A percentile compares a stretch with the other conserved stretches of the same genome.
phyloP scores from a whole-genome alignment of 345 rosid genomes.

The Adansonia digitata region DNA sequence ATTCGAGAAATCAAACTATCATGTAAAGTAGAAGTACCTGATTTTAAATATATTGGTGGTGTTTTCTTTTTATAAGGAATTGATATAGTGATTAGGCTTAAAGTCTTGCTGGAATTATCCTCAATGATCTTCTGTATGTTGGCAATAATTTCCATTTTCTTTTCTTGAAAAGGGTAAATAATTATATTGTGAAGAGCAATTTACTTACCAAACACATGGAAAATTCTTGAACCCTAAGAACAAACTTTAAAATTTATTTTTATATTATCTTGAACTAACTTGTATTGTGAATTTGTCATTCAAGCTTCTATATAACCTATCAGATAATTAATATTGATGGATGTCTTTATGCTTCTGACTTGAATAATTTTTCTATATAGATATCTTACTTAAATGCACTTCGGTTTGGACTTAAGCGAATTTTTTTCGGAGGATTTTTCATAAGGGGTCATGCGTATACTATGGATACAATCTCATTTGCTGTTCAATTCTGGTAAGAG shows the following conservation, averaged over 20 bases:
- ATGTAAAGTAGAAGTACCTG: neutral
- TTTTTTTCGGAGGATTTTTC: constrained; percentile 96
- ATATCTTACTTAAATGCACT: constrained; percentile 90
- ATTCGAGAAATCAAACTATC: constrained; percentile 8
- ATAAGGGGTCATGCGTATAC: constrained; percentile 99
- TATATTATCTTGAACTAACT: neutral
- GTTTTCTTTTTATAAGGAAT: neutral
- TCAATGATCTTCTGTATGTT: neutral
- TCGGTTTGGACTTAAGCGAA: constrained; percentile 87
- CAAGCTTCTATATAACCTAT: neutral
- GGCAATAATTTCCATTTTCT: neutral
- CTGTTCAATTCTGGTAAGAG: constrained; percentile 88
- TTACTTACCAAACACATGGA: neutral
- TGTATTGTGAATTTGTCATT: neutral
- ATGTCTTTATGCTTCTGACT: constrained; percentile 16
- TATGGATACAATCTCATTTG: constrained; percentile 99
- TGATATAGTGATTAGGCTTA: neutral
- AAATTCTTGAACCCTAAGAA: neutral
- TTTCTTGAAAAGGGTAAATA: constrained; percentile 1
- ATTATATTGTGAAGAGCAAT: neutral
- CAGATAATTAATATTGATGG: neutral
- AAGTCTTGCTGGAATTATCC: neutral
- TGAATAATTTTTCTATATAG: constrained; percentile 36
- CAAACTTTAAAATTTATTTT: neutral
- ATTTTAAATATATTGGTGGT: constrained; percentile 1